Conservation (phyloP, 1,139 yeast genomes). For the Suhomyces atakaporum region DNA sequence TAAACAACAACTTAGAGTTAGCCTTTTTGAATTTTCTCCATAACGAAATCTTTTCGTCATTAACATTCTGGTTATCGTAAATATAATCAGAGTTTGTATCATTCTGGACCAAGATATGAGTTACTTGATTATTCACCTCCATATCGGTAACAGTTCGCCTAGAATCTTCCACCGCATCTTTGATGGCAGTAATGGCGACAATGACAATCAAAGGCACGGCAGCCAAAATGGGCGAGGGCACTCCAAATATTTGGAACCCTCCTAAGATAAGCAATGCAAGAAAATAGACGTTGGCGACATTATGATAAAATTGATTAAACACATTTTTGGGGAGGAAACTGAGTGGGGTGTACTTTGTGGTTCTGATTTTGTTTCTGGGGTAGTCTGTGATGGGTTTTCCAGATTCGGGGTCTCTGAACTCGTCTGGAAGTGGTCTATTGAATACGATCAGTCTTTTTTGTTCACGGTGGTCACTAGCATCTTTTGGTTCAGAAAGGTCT, state of each 20-base stretch:
- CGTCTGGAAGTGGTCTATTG: constrained; percentile 69
- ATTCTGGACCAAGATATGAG: constrained; percentile 41
- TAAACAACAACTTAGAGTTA: constrained; percentile 36
- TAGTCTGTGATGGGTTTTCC: constrained; percentile 35
- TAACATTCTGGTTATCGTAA: constrained; percentile 45
- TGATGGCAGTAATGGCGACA: constrained; percentile 54
- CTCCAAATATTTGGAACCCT: constrained; percentile 57
- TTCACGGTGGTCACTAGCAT: constrained; percentile 42
- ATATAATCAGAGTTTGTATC: constrained; percentile 17
- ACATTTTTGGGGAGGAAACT: constrained; percentile 57
- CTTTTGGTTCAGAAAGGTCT: constrained; percentile 30
- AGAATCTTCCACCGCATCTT: constrained; percentile 61
- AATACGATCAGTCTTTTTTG: constrained; percentile 60
- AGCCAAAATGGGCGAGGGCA: constrained; percentile 54
- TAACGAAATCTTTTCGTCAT: constrained; percentile 49
- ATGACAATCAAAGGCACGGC: constrained; percentile 63
- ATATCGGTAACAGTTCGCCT: constrained; percentile 54
- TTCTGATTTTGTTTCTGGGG: constrained; percentile 58
- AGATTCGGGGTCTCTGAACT: constrained; percentile 51
- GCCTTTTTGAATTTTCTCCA: constrained; percentile 65
- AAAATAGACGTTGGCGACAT: constrained; percentile 59
- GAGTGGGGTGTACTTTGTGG: constrained; percentile 61
- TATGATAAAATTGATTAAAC: constrained; percentile 48
- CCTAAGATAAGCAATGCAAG: constrained; percentile 54
- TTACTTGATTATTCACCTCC: constrained; percentile 54